These are phyloP conservation scores for Saccharomycopsis malanga DNA, from an alignment of 805 yeast species.

Conservation along the genomic window DNA sequence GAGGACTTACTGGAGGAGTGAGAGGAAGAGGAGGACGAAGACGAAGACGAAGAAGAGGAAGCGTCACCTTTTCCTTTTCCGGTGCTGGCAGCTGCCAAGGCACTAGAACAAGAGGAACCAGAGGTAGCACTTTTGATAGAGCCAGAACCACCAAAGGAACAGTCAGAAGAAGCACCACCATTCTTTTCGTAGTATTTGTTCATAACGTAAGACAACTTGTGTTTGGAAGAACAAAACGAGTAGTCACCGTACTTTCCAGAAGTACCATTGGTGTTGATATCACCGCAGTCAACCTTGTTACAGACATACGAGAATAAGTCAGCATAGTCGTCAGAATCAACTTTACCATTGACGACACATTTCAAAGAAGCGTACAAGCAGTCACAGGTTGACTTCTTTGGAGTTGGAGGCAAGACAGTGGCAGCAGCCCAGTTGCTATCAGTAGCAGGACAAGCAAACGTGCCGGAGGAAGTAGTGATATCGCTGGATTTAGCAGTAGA, in stretches of 20 bases:
- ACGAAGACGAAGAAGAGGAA: slow-evolving; percentile 31
- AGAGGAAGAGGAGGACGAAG: slow-evolving; percentile 24
- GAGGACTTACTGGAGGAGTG: slow-evolving; percentile 25
- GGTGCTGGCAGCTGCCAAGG: slow-evolving; percentile 32
- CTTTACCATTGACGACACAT: slow-evolving; percentile 56
- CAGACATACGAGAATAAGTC: slow-evolving; percentile 55
- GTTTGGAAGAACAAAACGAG: slow-evolving; percentile 65
- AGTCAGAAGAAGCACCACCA: slow-evolving; percentile 42
- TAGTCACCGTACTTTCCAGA: slow-evolving; percentile 63
- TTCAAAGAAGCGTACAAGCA: slow-evolving; percentile 50
- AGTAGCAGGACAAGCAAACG: slow-evolving; percentile 57
- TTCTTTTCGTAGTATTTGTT: slow-evolving; percentile 54
- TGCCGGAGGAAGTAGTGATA: slow-evolving; percentile 35
- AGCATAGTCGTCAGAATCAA: slow-evolving; percentile 49
- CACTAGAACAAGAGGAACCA: slow-evolving; percentile 45
- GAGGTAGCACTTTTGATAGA: slow-evolving; percentile 37
- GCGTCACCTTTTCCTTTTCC: too few relatives aligned
- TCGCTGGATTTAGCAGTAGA: slow-evolving; percentile 36
- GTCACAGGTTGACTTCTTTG: slow-evolving; percentile 54
- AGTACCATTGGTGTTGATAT: slow-evolving; percentile 55
- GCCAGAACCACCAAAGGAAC: slow-evolving; percentile 70
- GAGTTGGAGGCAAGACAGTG: slow-evolving; percentile 72
- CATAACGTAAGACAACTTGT: slow-evolving; percentile 56
- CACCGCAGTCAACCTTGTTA: slow-evolving; percentile 49
- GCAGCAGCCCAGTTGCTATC: slow-evolving; percentile 56